Evolutionary conservation across 2,329 filamentous ascomycete species (phyloP), one percentile per base, ranked within the genome.

Genomic region (Trichoderma afroharzianum): DNA sequence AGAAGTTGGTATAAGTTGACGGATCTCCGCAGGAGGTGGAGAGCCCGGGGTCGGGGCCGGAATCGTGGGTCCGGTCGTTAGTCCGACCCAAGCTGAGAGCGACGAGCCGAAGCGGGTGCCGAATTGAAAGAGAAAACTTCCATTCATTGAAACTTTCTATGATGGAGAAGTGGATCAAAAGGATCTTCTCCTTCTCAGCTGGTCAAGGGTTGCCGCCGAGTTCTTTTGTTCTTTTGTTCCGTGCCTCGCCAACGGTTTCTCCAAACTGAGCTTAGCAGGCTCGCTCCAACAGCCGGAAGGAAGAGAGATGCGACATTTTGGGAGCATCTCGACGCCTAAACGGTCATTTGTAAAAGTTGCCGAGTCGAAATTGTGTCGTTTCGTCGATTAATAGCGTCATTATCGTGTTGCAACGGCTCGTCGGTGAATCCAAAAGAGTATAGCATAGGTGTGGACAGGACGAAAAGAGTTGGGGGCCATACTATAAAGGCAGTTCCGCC

Each of bases 161-260:
- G 28, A 57, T 33, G 36, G 26, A 8, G 15, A 62, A 36, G 57
- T 30, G 67, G 39, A 62, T 33, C 39, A n/a, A n/a, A 33, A 62
- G 28, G 30, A 67, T 67, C 50, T 43, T 7, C 9, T 43, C 64
- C 24, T 62, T 53, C 67, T 69, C 67, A 69, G 67, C 67, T 62
- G 33, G 57, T 24, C 67, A 69, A 43, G 67, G 67, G 26, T 69
- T 62, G 66, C 3, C 2, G 21, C n/a, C 15, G 8, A 53, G 28
- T 26, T 36, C 24, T 28, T 28, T 53, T 43, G 39, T 9, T 21
- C 53, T 53, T 43, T n/a, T 15, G n/a, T 53, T 33, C n/a, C 28
- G 30, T 55, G 21, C 7, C 30, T 53, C 14, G n/a, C 21, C 5
- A 53, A 53, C 43, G 26, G 47, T 6, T 21, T 36, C 63, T 24